Percentiles rank a stretch among this genome's conserved stretches.
phyloP scores from a whole-genome alignment of 345 rosid genomes.

The Eucalyptus pauciflora region DNA sequence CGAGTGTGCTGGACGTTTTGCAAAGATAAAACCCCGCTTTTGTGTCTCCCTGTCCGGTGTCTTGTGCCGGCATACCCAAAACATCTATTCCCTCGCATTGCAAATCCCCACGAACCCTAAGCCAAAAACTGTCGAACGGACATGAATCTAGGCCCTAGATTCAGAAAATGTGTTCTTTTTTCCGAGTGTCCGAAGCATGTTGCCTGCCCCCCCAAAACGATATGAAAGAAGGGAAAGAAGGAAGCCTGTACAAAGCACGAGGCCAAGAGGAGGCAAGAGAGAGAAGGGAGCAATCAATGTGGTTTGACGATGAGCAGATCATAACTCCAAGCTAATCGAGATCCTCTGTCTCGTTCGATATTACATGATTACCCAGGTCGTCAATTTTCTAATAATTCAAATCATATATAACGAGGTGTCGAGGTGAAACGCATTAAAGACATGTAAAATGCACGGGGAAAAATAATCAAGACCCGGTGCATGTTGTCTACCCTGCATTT shows the following conservation, averaged over 20 bases:
- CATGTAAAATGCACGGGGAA: background rate
- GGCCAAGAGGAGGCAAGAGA: background rate
- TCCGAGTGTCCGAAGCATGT: background rate
- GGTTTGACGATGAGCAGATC: background rate
- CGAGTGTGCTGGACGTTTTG: constrained; percentile 9
- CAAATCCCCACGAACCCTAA: constrained; percentile 13
- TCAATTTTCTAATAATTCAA: background rate
- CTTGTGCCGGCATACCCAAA: constrained; percentile 12
- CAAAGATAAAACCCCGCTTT: background rate
- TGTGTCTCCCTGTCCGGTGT: constrained; percentile 19
- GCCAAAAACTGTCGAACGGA: background rate
- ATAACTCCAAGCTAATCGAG: background rate
- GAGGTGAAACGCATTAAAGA: background rate
- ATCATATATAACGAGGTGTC: background rate
- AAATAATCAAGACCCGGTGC: background rate
- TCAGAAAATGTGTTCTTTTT: background rate
- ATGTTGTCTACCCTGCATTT: background rate
- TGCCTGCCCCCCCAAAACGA: background rate
- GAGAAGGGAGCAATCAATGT: background rate
- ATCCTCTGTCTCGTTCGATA: background rate
- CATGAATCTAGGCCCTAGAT: background rate
- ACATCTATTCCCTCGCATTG: constrained; percentile 13
- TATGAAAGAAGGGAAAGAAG: background rate
- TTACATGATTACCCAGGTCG: background rate
- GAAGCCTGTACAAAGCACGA: background rate